Conservation (phyloP, 2,329 filamentous ascomycete genomes). For the Penicillium sp. region DNA sequence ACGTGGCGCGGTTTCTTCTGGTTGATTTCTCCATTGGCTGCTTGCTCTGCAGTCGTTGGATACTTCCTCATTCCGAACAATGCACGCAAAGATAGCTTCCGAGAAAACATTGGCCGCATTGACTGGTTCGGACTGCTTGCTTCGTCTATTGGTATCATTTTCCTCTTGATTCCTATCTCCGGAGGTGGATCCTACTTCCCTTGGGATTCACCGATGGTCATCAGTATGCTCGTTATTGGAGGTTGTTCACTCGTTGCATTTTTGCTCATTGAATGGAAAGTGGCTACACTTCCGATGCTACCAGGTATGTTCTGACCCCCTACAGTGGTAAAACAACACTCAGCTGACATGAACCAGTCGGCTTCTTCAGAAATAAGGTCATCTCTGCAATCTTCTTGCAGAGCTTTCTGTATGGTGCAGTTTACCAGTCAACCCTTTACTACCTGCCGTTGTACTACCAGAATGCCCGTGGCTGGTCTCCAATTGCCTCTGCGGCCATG, state of each 20-base stretch:
- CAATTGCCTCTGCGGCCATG: slow-evolving; percentile 53
- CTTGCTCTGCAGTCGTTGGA: slow-evolving; percentile 49
- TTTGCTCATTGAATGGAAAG: slow-evolving; percentile 56
- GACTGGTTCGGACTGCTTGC: slow-evolving; percentile 60
- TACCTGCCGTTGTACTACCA: slow-evolving; percentile 64
- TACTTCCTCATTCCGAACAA: slow-evolving; percentile 55
- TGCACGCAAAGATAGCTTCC: slow-evolving; percentile 48
- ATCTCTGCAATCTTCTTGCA: slow-evolving; percentile 58
- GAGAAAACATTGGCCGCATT: slow-evolving; percentile 54
- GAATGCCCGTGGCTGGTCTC: slow-evolving; percentile 51
- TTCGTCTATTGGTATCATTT: slow-evolving; percentile 57
- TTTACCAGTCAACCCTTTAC: slow-evolving; percentile 61
- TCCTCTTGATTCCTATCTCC: slow-evolving; percentile 64
- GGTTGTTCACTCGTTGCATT: slow-evolving; percentile 50
- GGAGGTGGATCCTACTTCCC: slow-evolving; percentile 59
- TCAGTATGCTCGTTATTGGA: slow-evolving; percentile 58
- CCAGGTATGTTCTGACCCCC: slow-evolving; percentile 37
- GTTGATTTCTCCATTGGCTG: slow-evolving; percentile 54
- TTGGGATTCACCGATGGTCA: slow-evolving; percentile 59
- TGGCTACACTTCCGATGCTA: slow-evolving; percentile 59
- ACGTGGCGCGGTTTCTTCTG: slow-evolving; percentile 52
- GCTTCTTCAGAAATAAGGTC: slow-evolving; percentile 56
- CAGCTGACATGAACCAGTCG: slow-evolving; percentile 25
- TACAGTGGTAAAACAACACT: background rate
- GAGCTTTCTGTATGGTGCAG: slow-evolving; percentile 60